Base-by-base conservation (phyloP, 2,329 filamentous ascomycete genomes). In the Cladosporium austrohemisphaericum region DNA sequence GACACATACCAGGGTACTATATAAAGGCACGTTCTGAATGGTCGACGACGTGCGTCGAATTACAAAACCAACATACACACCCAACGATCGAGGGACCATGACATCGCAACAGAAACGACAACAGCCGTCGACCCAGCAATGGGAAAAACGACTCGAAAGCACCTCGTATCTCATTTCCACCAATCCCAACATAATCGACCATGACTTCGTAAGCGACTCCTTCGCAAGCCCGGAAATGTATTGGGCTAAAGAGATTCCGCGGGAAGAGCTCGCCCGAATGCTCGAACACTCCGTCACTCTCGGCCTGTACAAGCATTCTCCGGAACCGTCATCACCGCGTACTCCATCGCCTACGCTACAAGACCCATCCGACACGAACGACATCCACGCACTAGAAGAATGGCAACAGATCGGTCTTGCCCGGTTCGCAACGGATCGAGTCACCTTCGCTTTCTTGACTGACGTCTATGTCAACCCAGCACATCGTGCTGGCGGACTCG, bases 201-300 rank as follows among this genome's bases (percentile, higher is more conserved):
- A 51, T 32, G 51, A 54, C 23, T 62, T 61, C 53, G 57, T 65
- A 49, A 60, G 63, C 38, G 40, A 31, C 14, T 58, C 59, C 6
- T 64, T 65, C 31, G 55, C 36, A 9, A 46, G 51, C 20, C 51
- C 59, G 11, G 61, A 64, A 18, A 64, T 63, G 53, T 59, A 58
- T 37, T 66, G 64, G 63, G 61, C 62, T 2, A 55, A 53, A 28
- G 41, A 54, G 5, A 52, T 65, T 11, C 47, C 57, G 3, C 8
- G 29, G 6, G 35, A 54, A 4, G 47, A 54, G 2, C 48, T 65
- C 1, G 29, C 51, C 14, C 43, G 51, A 5, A 54, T 61, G 43
- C 57, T 66, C 1, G 25, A 45, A 2, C 55, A 62, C 29, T 65
- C 63, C 3, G 29, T 61, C 5, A 60, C 57, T 4, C 51, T 65